Evolutionary conservation across 176 grass and related monocot species (phyloP), one percentile per base, ranked within the genome.

Genomic region (Avena atlantica): DNA sequence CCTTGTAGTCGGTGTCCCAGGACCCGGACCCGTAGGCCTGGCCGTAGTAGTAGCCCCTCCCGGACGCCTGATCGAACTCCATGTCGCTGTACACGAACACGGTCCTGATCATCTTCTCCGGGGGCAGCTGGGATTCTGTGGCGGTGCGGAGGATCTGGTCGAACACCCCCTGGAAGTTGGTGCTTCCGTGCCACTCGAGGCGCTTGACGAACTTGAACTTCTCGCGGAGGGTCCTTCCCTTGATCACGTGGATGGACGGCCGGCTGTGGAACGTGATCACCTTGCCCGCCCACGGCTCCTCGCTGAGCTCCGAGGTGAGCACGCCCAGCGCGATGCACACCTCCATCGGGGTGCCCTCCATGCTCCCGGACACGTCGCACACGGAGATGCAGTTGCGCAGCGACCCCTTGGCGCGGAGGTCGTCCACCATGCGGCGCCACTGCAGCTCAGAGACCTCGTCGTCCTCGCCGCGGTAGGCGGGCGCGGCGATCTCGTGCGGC

Each of bases 31-130:
- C 64, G 64, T 67, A 67, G 12, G 64, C 27, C 27, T 67, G 5
- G 64, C 64, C 64, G 27, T 0, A 0, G 64, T 67, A 67, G 64
- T 67, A 67, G 64, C 64, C 64, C 64, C 14, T 16, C 48, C 7
- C 69, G 15, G 86, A 91, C 12, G 86, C 92, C 80, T 17, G 0
- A 64, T 94, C 86, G 81, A 91, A 94, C 80, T 91, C 92, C 92
- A 91, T 94, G 89, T 94, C 92, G 84, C 86, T 91, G 89, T 91
- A 94, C 20, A 91, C 89, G 37, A 94, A 82, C 70, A 94, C 62
- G 48, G 73, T 76, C 73, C 49, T 53, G 73, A 76, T 76, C 73
- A 76, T 76, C 73, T 76, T 76, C 73, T 76, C 73, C 0, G 73
- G 73, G n/a, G 73, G 6, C 73, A 76, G 73, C 24, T 7, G 64